Conservation (phyloP, 2,329 filamentous ascomycete genomes). For the Botrytis pseudocinerea region DNA sequence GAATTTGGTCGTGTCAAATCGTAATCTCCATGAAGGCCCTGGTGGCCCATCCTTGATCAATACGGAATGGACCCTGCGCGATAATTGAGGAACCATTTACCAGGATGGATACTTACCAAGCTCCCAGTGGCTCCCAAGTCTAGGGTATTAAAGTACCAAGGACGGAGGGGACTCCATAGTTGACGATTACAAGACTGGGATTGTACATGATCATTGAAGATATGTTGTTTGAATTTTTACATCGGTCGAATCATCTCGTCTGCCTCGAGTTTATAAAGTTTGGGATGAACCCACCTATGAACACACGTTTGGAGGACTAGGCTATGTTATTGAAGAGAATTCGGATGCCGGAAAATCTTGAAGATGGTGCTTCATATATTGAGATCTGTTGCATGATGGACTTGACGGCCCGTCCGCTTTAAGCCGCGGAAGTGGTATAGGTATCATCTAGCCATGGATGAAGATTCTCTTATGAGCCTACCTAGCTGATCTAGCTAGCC, state of each 20-base stretch:
- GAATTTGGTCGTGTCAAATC: constrained; percentile 10
- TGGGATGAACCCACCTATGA: neutral
- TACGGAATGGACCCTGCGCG: constrained; percentile 1
- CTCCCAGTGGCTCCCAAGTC: neutral
- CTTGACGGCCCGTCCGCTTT: neutral
- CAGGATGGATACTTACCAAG: neutral
- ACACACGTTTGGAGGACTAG: neutral
- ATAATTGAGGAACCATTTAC: neutral
- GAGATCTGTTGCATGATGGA: neutral
- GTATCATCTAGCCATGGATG: neutral
- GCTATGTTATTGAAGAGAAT: neutral
- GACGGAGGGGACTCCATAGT: neutral
- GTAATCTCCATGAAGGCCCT: constrained; percentile 10
- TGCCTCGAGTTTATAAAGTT: neutral
- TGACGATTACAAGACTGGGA: constrained; percentile 12
- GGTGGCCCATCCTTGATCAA: constrained; percentile 9
- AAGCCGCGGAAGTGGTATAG: neutral
- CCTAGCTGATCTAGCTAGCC: neutral
- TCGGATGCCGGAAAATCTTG: neutral
- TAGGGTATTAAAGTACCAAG: neutral
- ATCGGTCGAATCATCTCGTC: neutral
- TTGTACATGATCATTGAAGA: neutral
- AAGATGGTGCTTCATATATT: neutral
- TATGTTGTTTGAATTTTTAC: neutral
- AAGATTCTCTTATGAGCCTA: too few species aligned